phyloP scores from a whole-genome alignment of 2,329 filamentous ascomycete species.

The Myriosclerotinia scirpicola region DNA sequence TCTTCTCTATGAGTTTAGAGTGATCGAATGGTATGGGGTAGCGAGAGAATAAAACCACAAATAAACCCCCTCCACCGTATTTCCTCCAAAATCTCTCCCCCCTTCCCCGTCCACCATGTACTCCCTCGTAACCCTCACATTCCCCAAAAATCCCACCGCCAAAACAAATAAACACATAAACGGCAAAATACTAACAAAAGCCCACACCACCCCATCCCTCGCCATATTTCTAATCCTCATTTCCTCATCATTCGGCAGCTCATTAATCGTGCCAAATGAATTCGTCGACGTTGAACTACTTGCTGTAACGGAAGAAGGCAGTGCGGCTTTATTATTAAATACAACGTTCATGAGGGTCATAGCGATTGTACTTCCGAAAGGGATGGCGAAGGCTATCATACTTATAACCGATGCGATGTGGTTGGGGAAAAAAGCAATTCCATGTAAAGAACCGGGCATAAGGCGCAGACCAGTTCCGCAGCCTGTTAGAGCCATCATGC shows the following conservation, averaged over 20 bases:
- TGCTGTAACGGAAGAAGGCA: background rate
- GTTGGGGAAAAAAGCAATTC: background rate
- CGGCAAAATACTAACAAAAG: background rate
- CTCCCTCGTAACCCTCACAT: background rate
- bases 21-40: no score
- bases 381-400: background rate
- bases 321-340: background rate
- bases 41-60: conserved; percentile 3
- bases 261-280: background rate
- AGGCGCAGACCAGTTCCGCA: background rate
- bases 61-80: conserved; percentile 27
- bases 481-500: background rate
- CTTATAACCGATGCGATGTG: background rate
- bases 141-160: background rate
- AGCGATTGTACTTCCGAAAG: background rate
- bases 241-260: background rate
- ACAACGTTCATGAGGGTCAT: background rate
- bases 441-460: background rate
- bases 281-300: background rate
- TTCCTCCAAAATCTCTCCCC: conserved; percentile 28
- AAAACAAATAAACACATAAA: background rate
- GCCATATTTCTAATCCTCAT: background rate
- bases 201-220: background rate
- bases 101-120: conserved; percentile 28
- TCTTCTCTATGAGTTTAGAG: no score